Percentiles rank a stretch among this genome's conserved stretches.
phyloP scores from a whole-genome alignment of 805 yeast genomes.

The Yarrowia sp. region DNA sequence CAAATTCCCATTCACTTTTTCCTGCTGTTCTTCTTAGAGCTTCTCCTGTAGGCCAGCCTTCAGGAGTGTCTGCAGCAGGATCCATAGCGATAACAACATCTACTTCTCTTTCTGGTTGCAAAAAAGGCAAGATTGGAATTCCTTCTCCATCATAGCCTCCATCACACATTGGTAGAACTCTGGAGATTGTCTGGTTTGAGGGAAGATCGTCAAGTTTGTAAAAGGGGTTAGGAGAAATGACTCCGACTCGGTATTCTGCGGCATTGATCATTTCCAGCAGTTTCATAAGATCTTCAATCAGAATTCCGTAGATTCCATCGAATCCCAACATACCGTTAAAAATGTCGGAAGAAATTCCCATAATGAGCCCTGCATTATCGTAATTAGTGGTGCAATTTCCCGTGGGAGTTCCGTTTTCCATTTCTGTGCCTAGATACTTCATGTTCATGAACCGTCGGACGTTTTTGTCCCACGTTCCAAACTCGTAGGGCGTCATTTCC shows the following conservation, averaged over 20 bases:
- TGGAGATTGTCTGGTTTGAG: conserved; percentile 41
- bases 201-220: conserved; percentile 43
- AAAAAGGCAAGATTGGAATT: conserved; percentile 59
- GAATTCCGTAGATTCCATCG: conserved; percentile 33
- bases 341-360: conserved; percentile 79
- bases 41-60: conserved; percentile 64
- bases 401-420: conserved; percentile 55
- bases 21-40: conserved; percentile 55
- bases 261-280: conserved; percentile 46
- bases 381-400: conserved; percentile 59
- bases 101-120: conserved; percentile 56
- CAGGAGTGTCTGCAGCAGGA: conserved; percentile 58
- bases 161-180: conserved; percentile 52
- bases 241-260: conserved; percentile 53
- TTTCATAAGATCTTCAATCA: conserved; percentile 53
- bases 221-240: conserved; percentile 70
- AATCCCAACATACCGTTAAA: conserved; percentile 52
- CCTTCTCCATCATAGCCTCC: conserved; percentile 70
- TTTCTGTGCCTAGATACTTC: conserved; percentile 65
- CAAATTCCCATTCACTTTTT: conserved; percentile 54
- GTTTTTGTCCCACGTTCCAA: conserved; percentile 88
- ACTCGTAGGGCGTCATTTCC: conserved; percentile 53
- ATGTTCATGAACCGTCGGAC: conserved; percentile 61
- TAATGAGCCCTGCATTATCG: conserved; percentile 75
- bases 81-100: conserved; percentile 66